Percentiles rank a stretch among this genome's conserved stretches.
phyloP scores from a whole-genome alignment of 306 rosid species.

The Luffa acutangula region DNA sequence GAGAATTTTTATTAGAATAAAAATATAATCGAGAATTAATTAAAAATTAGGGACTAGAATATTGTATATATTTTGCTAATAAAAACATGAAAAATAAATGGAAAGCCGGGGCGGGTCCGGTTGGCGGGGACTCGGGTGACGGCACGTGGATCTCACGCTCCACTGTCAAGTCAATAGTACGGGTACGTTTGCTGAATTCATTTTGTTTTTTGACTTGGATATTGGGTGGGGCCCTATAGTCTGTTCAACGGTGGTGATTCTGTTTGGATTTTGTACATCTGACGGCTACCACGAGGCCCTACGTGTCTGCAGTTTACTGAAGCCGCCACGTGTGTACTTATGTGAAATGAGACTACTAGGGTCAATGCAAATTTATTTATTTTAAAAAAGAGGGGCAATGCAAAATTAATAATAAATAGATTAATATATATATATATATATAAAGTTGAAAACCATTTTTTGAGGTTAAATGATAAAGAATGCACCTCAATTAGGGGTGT shows the following conservation, averaged over 20 bases:
- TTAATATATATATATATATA: too few species aligned
- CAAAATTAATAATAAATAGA: too few species aligned
- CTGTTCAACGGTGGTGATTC: background rate
- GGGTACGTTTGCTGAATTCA: background rate
- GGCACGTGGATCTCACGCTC: conserved; percentile 7
- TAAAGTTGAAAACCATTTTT: too few species aligned
- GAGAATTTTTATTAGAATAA: too few species aligned
- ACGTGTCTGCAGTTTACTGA: background rate
- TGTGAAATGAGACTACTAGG: background rate
- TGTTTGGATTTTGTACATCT: background rate
- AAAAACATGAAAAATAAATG: background rate
- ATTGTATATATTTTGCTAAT: background rate
- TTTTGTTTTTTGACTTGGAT: background rate
- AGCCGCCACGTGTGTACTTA: background rate
- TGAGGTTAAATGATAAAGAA: too few species aligned
- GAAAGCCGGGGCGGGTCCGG: background rate
- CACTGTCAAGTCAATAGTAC: background rate
- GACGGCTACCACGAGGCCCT: conserved; percentile 3
- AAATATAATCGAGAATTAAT: too few species aligned
- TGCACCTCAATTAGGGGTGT: too few species aligned
- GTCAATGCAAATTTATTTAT: background rate
- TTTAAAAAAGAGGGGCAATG: background rate
- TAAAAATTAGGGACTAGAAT: too few species aligned
- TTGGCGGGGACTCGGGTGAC: background rate
- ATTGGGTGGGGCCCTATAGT: background rate